These are phyloP conservation scores for Prunus armeniaca DNA, from an alignment of 306 rosid species.

Conservation along the genomic window DNA sequence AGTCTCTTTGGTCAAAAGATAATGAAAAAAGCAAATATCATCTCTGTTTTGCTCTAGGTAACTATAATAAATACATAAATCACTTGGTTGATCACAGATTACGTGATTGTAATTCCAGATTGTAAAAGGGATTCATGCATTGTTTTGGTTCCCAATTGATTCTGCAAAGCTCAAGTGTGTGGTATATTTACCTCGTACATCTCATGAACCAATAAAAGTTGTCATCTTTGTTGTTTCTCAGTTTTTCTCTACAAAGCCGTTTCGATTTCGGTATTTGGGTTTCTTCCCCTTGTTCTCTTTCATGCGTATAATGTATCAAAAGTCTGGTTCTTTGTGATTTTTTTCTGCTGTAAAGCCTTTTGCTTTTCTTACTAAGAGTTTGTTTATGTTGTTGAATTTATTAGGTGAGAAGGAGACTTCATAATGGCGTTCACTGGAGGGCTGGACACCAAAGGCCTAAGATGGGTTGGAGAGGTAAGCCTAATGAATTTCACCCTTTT, in stretches of 20 bases:
- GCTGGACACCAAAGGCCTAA: slow-evolving; percentile 7
- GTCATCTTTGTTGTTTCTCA: not conserved
- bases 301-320: not conserved
- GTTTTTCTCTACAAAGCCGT: not conserved
- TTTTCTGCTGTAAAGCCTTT: not conserved
- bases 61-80: too few relatives aligned
- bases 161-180: too few relatives aligned
- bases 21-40: not conserved
- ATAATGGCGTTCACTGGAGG: slow-evolving; percentile 16
- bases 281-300: too few relatives aligned
- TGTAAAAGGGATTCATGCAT: not conserved
- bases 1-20: not conserved
- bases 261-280: not conserved
- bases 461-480: slow-evolving; percentile 24
- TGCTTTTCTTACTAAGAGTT: not conserved
- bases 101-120: not conserved
- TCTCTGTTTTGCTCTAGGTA: not conserved
- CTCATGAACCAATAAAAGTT: not conserved
- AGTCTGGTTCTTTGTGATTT: not conserved
- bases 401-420: not conserved
- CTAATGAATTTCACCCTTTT: not conserved
- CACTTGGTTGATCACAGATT: too few relatives aligned
- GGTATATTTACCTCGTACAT: not conserved
- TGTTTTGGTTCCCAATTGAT: too few relatives aligned
- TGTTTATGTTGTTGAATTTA: not conserved